Conservation (phyloP, 495 filamentous ascomycete species). For the Podospora didyma region DNA sequence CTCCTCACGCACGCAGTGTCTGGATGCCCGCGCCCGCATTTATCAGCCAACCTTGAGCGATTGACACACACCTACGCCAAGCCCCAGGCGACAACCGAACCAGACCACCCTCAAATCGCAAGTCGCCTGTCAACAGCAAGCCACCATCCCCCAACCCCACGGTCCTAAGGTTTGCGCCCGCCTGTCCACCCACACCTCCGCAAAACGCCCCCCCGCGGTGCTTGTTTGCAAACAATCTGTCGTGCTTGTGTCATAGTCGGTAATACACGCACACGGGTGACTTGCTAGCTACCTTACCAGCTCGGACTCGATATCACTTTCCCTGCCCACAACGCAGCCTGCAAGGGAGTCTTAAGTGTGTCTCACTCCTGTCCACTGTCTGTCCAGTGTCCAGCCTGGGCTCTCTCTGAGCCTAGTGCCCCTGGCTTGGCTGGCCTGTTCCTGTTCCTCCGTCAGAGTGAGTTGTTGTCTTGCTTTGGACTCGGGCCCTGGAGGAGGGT, state of each 20-base stretch:
- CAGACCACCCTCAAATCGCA: no score
- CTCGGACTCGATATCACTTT: background rate
- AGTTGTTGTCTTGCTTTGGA: no score
- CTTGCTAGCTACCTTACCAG: background rate
- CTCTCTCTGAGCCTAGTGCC: background rate
- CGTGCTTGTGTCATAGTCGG: conserved; percentile 21
- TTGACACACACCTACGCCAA: background rate
- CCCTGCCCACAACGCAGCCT: conserved; percentile 1
- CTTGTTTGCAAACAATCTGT: conserved; percentile 8
- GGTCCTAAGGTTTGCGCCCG: conserved; percentile 1
- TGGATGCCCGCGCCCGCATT: conserved; percentile 17
- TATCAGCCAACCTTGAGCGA: conserved; percentile 17
- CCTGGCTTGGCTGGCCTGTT: background rate
- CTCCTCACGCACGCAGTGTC: conserved; percentile 13
- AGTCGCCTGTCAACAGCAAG: background rate
- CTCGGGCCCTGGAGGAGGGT: background rate
- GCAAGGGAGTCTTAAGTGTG: background rate
- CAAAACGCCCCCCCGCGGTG: background rate
- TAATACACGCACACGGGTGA: conserved; percentile 8
- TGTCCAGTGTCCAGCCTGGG: background rate
- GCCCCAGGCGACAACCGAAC: background rate
- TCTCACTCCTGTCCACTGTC: background rate
- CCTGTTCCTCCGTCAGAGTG: no score
- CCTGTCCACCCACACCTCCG: conserved; percentile 9
- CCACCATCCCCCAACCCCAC: background rate